Conservation (phyloP, 2,329 filamentous ascomycete species). For the Cordyceps militaris region DNA sequence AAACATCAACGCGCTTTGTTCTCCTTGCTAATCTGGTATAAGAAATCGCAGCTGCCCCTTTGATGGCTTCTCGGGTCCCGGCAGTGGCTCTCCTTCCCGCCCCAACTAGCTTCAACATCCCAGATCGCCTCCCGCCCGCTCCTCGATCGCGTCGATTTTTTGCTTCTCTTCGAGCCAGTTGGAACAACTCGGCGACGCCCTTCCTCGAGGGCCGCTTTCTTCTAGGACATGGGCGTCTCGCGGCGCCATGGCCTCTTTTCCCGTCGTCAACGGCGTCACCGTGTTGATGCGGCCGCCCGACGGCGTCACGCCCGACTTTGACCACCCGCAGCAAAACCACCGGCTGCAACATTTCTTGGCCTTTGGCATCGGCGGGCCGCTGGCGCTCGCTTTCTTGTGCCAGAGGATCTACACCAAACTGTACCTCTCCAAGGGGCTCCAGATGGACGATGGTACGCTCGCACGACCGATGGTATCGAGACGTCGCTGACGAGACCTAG, state of each 20-base stretch:
- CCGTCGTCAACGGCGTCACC: slow-evolving; percentile 20
- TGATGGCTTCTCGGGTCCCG: too few relatives aligned
- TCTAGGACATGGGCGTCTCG: not conserved
- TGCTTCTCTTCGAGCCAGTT: too few relatives aligned
- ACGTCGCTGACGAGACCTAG: slow-evolving; percentile 15
- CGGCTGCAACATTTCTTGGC: slow-evolving; percentile 20
- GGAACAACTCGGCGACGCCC: too few relatives aligned
- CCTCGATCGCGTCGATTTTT: too few relatives aligned
- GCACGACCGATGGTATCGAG: not conserved
- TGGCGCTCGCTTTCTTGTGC: slow-evolving; percentile 21
- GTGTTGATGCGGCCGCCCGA: slow-evolving; percentile 21
- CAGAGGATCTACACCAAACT: slow-evolving; percentile 28
- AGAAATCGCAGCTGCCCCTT: too few relatives aligned
- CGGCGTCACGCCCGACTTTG: slow-evolving; percentile 23
- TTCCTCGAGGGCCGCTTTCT: too few relatives aligned
- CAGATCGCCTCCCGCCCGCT: too few relatives aligned
- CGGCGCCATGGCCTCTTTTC: slow-evolving; percentile 14
- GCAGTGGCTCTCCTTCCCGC: too few relatives aligned
- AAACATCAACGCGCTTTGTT: too few relatives aligned
- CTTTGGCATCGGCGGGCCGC: slow-evolving; percentile 20
- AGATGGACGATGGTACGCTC: slow-evolving; percentile 21
- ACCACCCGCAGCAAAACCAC: slow-evolving; percentile 18
- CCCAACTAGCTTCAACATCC: too few relatives aligned
- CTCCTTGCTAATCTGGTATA: too few relatives aligned
- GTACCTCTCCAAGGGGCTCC: slow-evolving; percentile 20